Evolutionary conservation across 2,329 filamentous ascomycete genomes (phyloP), one percentile per base, ranked within the genome.

Genomic region (Talaromyces funiculosus): DNA sequence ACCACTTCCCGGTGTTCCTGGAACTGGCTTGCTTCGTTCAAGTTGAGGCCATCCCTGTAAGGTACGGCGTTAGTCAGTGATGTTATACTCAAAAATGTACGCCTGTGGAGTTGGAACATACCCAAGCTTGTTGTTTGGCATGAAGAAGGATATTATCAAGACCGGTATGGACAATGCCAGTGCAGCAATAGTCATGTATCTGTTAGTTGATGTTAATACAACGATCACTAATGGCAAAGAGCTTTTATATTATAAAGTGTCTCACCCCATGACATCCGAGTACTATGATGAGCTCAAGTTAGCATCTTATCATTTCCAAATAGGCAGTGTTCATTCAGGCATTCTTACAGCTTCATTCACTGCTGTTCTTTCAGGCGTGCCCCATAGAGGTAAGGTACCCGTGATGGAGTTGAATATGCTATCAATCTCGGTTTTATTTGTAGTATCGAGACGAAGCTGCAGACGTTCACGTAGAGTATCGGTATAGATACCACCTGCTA

Each of bases 401-500:
- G 75, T 78, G 56, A 82, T 81, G 0, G 78, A 81, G 63, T 81
- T 75, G 62, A 73, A 80, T 26, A 81, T 66, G 1, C 62, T 62
- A 22, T 77, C 66, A 24, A 81, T 72, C 9, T 72, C 61, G 1
- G 65, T 63, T 12, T 70, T 60, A 2, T 67, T 66, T 1, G 72
- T 72, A 3, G 65, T 55, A 8, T 77, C 77, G 5, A 82, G 65
- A 37, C 74, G 73, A 7, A 66, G 61, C 51, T 68, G 68, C 57
- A 81, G 64, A 5, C 71, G 67, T 3, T 68, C 61, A 33, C 40
- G 73, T 63, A 82, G 73, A 0, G 74, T 73, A n/a, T 73, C 75
- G 0, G 80, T 82, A 64, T 82, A 82, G 14, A 82, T 81, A 6
- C 75, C 78, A 4, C 80, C 80, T 2, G 80, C 78, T 51, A 81